phyloP scores from a whole-genome alignment of 164 flowering plant genomes.

The grape (Vitis vinifera) region ASM3070453v1 NC_081812.1:21545501-21546000 shows the following conservation, averaged over 20 bases:
- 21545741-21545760: not conserved
- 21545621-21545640: slow-evolving; percentile 23
- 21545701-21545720: not conserved
- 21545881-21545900: slow-evolving; percentile 22
- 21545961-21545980: not conserved
- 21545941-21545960: slow-evolving; percentile 15
- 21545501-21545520: not conserved
- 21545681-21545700: slow-evolving; percentile 1
- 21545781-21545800: not conserved
- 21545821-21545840: not conserved
- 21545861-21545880: slow-evolving; percentile 33
- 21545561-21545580: slow-evolving; percentile 20
- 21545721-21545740: not conserved
- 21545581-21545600: slow-evolving; percentile 28
- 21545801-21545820: not conserved
- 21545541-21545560: slow-evolving; percentile 22
- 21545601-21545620: slow-evolving; percentile 30
- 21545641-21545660: slow-evolving; percentile 30
- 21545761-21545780: not conserved
- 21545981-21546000: not conserved
- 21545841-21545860: not conserved
- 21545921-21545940: slow-evolving; percentile 36
- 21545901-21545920: slow-evolving; percentile 29
- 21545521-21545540: slow-evolving; percentile 10
- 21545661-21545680: slow-evolving; percentile 21